Evolutionary conservation across 176 grass and related monocot species (phyloP), one percentile per base, ranked within the genome.

Genomic region (Avena insularis): DNA sequence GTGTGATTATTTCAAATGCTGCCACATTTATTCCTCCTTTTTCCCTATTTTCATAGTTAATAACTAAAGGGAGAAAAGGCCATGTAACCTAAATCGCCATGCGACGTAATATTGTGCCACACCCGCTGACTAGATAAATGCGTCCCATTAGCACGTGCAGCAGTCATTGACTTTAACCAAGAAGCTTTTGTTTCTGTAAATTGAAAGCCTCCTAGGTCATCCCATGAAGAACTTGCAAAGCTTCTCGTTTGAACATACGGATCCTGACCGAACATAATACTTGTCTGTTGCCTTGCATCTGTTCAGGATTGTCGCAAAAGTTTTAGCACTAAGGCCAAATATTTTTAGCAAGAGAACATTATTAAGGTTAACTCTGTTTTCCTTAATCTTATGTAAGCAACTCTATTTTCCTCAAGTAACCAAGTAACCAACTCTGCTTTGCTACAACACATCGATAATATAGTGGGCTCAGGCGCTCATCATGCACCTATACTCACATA

Each of bases 241-340:
- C 80, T 82, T 83, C 87, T 94, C 90, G 90, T 91, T 61, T 88
- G 86, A 87, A 72, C 85, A 71, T 87, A 94, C 21, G 92, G 83
- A 84, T 77, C 77, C 77, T 90, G 91, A 88, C 90, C 87, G 77
- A 91, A 94, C 17, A 92, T 75, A 79, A 93, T 71, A 88, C 78
- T 92, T 79, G 86, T 80, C 16, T 83, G 86, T 70, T 90, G 89
- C 78, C 87, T 90, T 64, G 90, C 89, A 93, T 96, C 94, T 96
- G 90, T 85, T 83, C 81, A 88, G 55, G 17, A 84, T 8, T 19
- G 11, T 12, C 55, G 46, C 6, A 51, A 77, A 1, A 71, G 54
- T 35, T 23, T 85, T 77, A 91, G 86, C 2, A 23, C 8, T 55
- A 79, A 89, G 68, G 71, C 7, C 54, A 86, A 89, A 79, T 31